phyloP scores from a whole-genome alignment of 257 asterid species.

The Solanum phureja region DNA sequence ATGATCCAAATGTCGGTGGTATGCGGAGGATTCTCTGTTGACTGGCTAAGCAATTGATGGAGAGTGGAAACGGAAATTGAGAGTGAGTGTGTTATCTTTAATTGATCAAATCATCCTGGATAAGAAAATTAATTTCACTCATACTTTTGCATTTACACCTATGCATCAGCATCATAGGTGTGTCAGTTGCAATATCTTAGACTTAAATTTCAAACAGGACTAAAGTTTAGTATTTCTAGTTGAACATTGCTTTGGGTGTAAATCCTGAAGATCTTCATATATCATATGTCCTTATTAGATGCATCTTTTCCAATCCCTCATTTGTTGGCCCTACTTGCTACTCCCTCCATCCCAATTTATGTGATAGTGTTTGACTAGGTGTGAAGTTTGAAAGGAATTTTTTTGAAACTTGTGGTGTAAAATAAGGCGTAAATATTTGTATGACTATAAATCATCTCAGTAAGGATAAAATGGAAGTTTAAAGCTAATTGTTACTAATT shows the following conservation, averaged over 20 bases:
- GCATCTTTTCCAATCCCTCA: neutral
- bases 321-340: conserved; percentile 2
- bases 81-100: neutral
- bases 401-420: neutral
- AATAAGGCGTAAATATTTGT: neutral
- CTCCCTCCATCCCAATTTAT: neutral
- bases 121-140: neutral
- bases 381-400: neutral
- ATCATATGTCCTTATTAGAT: neutral
- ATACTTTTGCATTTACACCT: neutral
- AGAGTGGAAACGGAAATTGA: neutral
- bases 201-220: neutral
- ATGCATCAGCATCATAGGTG: neutral
- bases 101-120: neutral
- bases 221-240: neutral
- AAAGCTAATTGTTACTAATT: neutral
- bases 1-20: neutral
- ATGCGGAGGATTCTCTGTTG: neutral
- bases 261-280: neutral
- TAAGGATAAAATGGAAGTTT: neutral
- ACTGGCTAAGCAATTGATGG: neutral
- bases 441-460: neutral
- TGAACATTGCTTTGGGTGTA: neutral
- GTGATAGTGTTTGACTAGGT: neutral
- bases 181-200: neutral